These are phyloP conservation scores for Eucalyptus brandiana DNA, from an alignment of 345 rosid species.

Conservation along the genomic window DNA sequence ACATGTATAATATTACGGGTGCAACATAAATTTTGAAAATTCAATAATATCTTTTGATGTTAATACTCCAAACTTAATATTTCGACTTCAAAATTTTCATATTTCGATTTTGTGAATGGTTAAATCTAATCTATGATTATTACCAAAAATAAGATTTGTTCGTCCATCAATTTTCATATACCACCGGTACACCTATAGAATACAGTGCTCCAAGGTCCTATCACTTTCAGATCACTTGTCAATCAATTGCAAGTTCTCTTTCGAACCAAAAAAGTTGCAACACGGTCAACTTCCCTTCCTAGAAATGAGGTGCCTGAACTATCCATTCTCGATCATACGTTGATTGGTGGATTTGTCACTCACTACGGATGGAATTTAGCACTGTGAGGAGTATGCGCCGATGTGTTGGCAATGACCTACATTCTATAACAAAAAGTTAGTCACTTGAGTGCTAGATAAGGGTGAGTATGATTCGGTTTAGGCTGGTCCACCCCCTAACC, in stretches of 20 bases:
- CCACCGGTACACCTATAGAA: not conserved
- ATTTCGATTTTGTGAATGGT: not conserved
- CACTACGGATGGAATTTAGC: not conserved
- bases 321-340: no score
- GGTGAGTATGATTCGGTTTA: no score
- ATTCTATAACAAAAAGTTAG: not conserved
- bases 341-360: not conserved
- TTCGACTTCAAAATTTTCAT: not conserved
- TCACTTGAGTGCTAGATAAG: not conserved
- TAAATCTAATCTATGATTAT: no score
- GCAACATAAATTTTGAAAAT: not conserved
- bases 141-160: not conserved
- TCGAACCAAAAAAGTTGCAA: not conserved
- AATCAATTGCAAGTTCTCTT: not conserved
- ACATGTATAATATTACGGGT: not conserved
- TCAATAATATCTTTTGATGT: not conserved
- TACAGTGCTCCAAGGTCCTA: not conserved
- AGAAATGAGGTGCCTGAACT: not conserved
- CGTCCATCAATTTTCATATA: not conserved
- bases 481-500: no score
- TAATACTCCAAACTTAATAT: not conserved
- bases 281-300: not conserved
- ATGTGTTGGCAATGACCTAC: not conserved
- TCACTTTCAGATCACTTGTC: not conserved
- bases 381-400: not conserved